phyloP scores from a whole-genome alignment of 225 moss, liverwort and hornwort species.

The Marchantia paleacea region DNA sequence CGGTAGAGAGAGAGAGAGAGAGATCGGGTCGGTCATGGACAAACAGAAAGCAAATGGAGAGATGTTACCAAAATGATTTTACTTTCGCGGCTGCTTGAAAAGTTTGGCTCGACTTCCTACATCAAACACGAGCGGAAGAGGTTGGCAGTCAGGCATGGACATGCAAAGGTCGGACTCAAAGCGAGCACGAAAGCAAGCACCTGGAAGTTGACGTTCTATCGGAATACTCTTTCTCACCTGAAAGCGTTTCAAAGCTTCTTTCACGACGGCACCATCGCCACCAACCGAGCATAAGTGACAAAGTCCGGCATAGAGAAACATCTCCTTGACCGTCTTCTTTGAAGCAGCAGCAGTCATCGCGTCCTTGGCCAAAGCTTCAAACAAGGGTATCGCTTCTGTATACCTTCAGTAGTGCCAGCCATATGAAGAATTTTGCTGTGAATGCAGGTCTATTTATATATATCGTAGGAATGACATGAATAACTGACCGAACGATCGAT shows the following conservation, averaged over 20 bases:
- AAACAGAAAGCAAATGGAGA: no score
- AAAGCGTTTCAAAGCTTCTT: slow-evolving; percentile 7
- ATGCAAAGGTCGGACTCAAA: background rate
- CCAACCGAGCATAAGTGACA: slow-evolving; percentile 6
- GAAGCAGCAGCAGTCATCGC: slow-evolving; percentile 2
- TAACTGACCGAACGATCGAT: no score
- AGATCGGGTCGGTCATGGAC: no score
- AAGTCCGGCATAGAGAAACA: slow-evolving; percentile 18
- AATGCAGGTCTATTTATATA: no score
- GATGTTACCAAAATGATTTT: slow-evolving; percentile 14
- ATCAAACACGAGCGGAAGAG: background rate
- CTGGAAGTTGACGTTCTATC: background rate
- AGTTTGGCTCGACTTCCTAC: slow-evolving; percentile 15
- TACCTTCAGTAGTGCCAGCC: background rate
- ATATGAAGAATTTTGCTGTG: background rate
- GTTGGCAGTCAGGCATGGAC: background rate
- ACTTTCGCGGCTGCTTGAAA: slow-evolving; percentile 4
- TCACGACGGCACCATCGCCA: background rate
- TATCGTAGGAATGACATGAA: no score
- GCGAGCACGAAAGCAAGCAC: background rate
- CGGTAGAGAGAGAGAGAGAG: no score
- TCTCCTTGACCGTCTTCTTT: slow-evolving; percentile 21
- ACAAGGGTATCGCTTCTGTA: slow-evolving; percentile 12
- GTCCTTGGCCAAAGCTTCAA: slow-evolving; percentile 21
- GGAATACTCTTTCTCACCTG: background rate